Evolutionary conservation across 495 filamentous ascomycete genomes (phyloP), one percentile per base, ranked within the genome.

Genomic region (Annulohypoxylon maeteangense): DNA sequence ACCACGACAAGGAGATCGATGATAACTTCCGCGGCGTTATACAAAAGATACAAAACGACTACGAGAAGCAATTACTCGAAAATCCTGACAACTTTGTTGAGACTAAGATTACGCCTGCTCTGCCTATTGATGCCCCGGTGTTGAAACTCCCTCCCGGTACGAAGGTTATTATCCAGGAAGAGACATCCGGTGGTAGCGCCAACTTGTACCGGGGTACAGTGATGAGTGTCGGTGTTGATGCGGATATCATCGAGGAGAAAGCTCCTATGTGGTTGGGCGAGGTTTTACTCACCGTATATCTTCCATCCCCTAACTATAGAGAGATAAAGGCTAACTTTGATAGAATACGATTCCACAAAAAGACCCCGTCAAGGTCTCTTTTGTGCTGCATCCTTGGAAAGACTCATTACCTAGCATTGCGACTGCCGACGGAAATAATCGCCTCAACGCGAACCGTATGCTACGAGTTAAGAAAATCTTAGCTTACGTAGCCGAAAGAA

Each of bases 401-500:
- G 90, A 95, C 71, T 81, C 85, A 22, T 79, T 97, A 62, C 94
- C 93, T 4, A 86, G 84, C 56, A 88, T 93, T 42, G 86, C 85
- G 54, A 87, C 89, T 51, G 79, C 87, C 3, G 90, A 93, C 61
- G 86, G 90, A 36, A 95, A 93, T 70, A 91, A 93, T 54, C 89
- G 95, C 29, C 86, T 99, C 63, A 99, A 98, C 77, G 95, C 95
- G 29, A 99, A 98, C 75, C 86, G 95, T 29, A 98, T 99, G 96
- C 86, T 99, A 29, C 87, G 95, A 47, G 92, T 94, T 3, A 95
- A 93, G 82, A 99, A 98, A 83, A 93, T 99, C n/a, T 79, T 97
- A 36, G 89, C 88, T 0, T 99, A 99, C 72, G 90, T 98, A 6
- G 91, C 93, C 1, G 95, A 99, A 78, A 86, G 93, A 54, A 94